These are phyloP conservation scores for Phytophthora macrochlamydospora DNA, from an alignment of 352 stramenopile species.

Conservation along the genomic window DNA sequence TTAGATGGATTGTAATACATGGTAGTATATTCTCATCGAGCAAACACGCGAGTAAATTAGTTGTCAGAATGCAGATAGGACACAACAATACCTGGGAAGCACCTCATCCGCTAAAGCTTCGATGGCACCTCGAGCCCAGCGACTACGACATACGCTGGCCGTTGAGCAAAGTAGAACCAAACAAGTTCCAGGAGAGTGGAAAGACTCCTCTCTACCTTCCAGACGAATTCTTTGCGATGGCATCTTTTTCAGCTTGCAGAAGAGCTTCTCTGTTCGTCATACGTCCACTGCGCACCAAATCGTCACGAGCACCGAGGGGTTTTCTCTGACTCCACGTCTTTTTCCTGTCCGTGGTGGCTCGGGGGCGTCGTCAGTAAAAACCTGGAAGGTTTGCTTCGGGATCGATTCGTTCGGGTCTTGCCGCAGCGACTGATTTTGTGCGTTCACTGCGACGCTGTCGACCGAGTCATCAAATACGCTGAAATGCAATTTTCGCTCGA, in stretches of 20 bases:
- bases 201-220: constrained; percentile 48
- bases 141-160: constrained; percentile 35
- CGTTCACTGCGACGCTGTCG: constrained; percentile 60
- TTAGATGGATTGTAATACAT: too few relatives aligned
- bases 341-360: constrained; percentile 28
- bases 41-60: constrained; percentile 20
- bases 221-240: constrained; percentile 20
- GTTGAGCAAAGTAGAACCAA: constrained; percentile 29
- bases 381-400: constrained; percentile 47
- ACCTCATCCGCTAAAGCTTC: constrained; percentile 36
- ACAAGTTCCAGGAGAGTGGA: constrained; percentile 11
- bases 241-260: constrained; percentile 50
- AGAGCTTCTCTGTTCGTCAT: constrained; percentile 86
- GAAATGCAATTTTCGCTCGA: constrained; percentile 86
- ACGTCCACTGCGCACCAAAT: constrained; percentile 56
- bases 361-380: constrained; percentile 49
- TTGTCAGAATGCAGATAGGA: constrained; percentile 10
- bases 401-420: constrained; percentile 49
- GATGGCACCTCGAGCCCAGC: constrained; percentile 18
- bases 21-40: constrained; percentile 22
- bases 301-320: constrained; percentile 66
- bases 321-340: constrained; percentile 56
- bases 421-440: constrained; percentile 53
- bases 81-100: constrained; percentile 44
- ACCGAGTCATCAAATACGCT: constrained; percentile 84